phyloP scores from a whole-genome alignment of 306 rosid species.

The Hylodesmum podocarpum region DNA sequence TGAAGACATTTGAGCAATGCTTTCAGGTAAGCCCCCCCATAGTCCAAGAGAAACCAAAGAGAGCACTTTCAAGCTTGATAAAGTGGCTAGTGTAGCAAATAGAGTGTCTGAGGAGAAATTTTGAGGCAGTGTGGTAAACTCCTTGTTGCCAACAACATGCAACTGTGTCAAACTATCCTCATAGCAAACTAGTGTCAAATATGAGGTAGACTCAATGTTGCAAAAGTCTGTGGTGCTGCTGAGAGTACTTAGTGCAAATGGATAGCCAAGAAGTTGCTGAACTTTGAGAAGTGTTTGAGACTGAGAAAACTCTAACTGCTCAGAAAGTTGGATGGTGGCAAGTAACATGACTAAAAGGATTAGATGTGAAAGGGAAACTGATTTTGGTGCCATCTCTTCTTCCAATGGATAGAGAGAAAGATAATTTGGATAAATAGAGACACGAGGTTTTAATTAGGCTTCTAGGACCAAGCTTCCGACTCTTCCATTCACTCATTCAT shows the following conservation, averaged over 20 bases:
- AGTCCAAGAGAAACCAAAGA: conserved; percentile 72
- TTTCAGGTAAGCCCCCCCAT: conserved; percentile 71
- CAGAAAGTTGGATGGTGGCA: conserved; percentile 41
- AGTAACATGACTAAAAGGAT: conserved; percentile 46
- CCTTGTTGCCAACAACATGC: conserved; percentile 62
- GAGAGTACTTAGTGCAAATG: conserved; percentile 47
- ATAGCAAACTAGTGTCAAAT: conserved; percentile 70
- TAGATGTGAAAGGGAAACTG: conserved; percentile 35
- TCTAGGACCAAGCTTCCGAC: conserved; percentile 21
- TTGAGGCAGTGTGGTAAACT: conserved; percentile 39
- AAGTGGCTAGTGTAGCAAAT: conserved; percentile 48
- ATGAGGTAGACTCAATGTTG: conserved; percentile 66
- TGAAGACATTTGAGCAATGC: conserved; percentile 47
- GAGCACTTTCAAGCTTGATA: conserved; percentile 72
- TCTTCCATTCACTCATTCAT: conserved; percentile 33
- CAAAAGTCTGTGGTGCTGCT: conserved; percentile 49
- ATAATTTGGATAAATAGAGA: neutral
- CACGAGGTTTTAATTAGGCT: neutral
- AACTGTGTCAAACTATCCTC: conserved; percentile 72
- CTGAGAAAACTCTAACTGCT: conserved; percentile 51
- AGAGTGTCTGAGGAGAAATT: conserved; percentile 51
- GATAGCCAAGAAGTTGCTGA: conserved; percentile 66
- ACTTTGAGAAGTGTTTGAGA: conserved; percentile 58
- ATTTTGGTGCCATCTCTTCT: conserved; percentile 43
- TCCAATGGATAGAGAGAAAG: conserved; percentile 9